Base-by-base conservation (phyloP, 192 early-diverging fungal genomes). In the Linnemannia schmuckeri region DNA sequence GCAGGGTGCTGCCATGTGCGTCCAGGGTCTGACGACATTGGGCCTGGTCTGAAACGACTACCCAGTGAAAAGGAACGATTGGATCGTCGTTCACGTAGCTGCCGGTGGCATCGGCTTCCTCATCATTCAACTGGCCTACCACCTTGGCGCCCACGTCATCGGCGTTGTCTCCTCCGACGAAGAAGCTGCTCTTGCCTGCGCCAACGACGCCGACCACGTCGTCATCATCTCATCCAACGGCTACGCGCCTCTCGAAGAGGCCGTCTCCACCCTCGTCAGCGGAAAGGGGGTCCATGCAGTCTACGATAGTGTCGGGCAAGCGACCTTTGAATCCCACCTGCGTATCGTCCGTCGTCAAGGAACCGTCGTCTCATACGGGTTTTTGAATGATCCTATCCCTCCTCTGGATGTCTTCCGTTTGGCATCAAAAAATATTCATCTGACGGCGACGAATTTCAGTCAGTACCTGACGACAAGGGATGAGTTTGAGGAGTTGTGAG, bases 71-170 rank as follows among this genome's bases (percentile, higher is more conserved):
- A 85, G 84, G 22, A 88, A 91, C 49, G 95, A 97, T 84, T 94
- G 89, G 83, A 91, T 98, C 72, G 89, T 98, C 33, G 92, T 98
- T 35, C 94, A 97, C 75, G 97, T 97, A 5, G 96, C 95, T 0
- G 97, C 97, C 33, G 97, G 97, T 10, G 97, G 97, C 27, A 94
- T 95, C 54, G 97, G 97, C 6, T 88, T 91, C 30, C 82, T 97
- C 35, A 82, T 97, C 35, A 89, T 93, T n/a, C 97, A 98, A 83
- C 40, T 98, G 52, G 82, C 89, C 76, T 93, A 93, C 74, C 75
- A 90, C 13, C 70, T 90, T 8, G 97, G 97, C 9, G 97, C 97
- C n/a, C 89, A 88, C 41, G 97, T 98, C 70, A 98, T 98, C 76
- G 95, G 95, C 61, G 96, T 96, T 1, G 91, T 92, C 1, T 96